Evolutionary conservation across 1,139 yeast species (phyloP).

Genomic region (Suhomyces yuchorum): DNA sequence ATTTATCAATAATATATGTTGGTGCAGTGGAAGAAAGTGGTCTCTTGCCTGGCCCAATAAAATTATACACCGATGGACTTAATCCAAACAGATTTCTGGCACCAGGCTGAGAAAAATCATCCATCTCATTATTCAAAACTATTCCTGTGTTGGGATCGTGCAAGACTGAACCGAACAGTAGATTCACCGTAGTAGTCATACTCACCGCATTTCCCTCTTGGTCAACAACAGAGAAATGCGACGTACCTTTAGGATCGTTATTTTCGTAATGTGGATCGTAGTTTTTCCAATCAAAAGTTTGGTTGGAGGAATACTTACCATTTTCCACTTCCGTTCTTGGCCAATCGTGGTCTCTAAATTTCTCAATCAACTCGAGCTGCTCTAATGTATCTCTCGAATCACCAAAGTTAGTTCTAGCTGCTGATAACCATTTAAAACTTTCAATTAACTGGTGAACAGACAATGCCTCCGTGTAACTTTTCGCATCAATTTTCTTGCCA

Average conservation of each 20-base stretch:
- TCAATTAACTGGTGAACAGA: constrained; percentile 76
- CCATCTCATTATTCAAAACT: constrained; percentile 89
- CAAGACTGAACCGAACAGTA: constrained; percentile 78
- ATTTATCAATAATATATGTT: constrained; percentile 59
- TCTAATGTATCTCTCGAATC: constrained; percentile 39
- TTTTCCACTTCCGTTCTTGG: constrained; percentile 46
- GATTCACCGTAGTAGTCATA: constrained; percentile 88
- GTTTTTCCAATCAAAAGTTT: constrained; percentile 67
- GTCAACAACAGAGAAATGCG: constrained; percentile 82
- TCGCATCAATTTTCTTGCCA: neutral
- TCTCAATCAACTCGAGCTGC: constrained; percentile 28
- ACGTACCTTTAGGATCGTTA: constrained; percentile 82
- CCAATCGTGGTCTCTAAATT: constrained; percentile 52
- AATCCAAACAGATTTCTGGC: constrained; percentile 75
- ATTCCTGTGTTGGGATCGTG: constrained; percentile 84
- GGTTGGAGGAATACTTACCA: constrained; percentile 50
- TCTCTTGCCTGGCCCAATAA: constrained; percentile 70
- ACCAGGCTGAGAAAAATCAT: constrained; percentile 83
- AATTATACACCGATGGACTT: constrained; percentile 79
- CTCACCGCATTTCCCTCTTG: constrained; percentile 71
- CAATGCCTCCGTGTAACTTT: constrained; percentile 36
- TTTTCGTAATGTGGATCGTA: constrained; percentile 79
- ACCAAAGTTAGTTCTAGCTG: constrained; percentile 81
- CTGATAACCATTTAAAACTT: constrained; percentile 90
- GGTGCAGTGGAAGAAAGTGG: constrained; percentile 89